These are phyloP conservation scores for Brassica juncea DNA, from an alignment of 345 rosid genomes.

Conservation along the genomic window DNA sequence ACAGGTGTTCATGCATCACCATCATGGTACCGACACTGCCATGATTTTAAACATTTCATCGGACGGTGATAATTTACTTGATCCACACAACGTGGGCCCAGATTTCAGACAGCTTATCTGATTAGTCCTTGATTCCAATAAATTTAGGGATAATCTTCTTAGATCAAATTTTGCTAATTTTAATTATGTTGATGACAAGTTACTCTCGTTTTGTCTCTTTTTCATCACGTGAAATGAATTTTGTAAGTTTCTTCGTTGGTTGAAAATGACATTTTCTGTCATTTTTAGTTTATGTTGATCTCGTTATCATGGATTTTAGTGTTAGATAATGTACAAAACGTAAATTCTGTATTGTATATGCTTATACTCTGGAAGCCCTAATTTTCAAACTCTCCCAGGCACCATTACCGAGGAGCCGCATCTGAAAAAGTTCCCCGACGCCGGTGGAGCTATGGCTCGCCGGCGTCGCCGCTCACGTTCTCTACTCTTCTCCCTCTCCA, in stretches of 20 bases:
- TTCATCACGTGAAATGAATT: neutral
- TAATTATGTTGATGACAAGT: neutral
- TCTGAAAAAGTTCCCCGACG: too few species aligned
- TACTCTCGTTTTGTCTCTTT: neutral
- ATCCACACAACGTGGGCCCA: neutral
- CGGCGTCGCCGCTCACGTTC: too few species aligned
- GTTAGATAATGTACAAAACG: neutral
- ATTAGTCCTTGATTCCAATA: neutral
- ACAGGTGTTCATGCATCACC: conserved; percentile 32
- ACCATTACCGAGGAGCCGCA: too few species aligned
- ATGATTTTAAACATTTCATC: neutral
- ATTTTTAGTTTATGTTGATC: neutral
- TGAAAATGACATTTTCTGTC: neutral
- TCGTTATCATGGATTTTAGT: neutral
- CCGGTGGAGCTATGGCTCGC: too few species aligned
- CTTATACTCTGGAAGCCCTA: too few species aligned
- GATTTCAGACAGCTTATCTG: neutral
- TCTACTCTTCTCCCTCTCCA: too few species aligned
- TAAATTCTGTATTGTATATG: too few species aligned
- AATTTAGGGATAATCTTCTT: neutral
- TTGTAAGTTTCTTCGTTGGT: neutral
- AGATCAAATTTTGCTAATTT: neutral
- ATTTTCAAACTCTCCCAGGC: too few species aligned
- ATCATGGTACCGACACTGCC: conserved; percentile 38
- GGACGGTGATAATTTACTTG: neutral